Evolutionary conservation across 768 basidiomycete species (phyloP).

Genomic region (Pholiota conissans): DNA sequence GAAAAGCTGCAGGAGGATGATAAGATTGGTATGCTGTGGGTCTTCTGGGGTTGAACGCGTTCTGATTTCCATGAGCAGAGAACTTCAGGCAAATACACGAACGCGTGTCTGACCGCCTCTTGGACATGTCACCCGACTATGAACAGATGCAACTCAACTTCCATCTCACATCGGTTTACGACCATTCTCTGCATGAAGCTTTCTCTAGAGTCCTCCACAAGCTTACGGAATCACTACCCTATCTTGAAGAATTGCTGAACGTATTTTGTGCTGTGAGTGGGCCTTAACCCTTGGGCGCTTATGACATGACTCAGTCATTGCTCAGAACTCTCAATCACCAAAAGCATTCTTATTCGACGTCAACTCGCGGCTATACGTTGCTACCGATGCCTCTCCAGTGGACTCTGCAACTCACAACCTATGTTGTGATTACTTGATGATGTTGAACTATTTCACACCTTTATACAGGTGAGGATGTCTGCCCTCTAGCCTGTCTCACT

Average conservation of each 20-base stretch:
- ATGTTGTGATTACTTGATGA: constrained; percentile 88
- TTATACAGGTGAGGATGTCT: constrained; percentile 68
- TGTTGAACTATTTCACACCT: constrained; percentile 82
- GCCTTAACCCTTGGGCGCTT: neutral
- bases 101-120: constrained; percentile 78
- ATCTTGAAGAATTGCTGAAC: constrained; percentile 85
- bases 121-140: constrained; percentile 74
- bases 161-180: constrained; percentile 90
- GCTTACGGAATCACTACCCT: constrained; percentile 80
- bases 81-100: constrained; percentile 91
- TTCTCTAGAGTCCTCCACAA: constrained; percentile 90
- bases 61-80: constrained; percentile 46
- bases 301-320: neutral
- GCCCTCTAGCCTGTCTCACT: neutral
- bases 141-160: constrained; percentile 82
- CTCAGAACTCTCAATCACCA: constrained; percentile 85
- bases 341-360: constrained; percentile 95
- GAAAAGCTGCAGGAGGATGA: constrained; percentile 92
- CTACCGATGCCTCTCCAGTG: constrained; percentile 90
- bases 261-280: constrained; percentile 72
- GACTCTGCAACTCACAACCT: constrained; percentile 86
- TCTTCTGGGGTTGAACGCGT: neutral
- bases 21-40: constrained; percentile 66
- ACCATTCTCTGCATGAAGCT: constrained; percentile 89
- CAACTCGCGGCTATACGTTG: constrained; percentile 83